Evolutionary conservation across 1,139 yeast species (phyloP).

Genomic region (Meyerozyma guilliermondii): DNA sequence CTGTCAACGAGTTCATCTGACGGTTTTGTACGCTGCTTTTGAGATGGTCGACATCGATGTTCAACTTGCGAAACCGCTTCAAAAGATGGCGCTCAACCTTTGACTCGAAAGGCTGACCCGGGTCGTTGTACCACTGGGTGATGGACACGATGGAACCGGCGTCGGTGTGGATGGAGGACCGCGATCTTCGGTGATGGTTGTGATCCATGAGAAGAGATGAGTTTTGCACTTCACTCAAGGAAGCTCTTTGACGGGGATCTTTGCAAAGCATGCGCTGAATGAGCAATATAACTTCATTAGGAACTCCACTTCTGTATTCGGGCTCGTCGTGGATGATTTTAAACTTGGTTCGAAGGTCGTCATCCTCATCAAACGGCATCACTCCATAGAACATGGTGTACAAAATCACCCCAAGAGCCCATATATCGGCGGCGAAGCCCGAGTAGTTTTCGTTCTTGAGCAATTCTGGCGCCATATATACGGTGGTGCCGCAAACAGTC

Average conservation of each 20-base stretch:
- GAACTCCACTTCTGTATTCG: slow-evolving; percentile 36
- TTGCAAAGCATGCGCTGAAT: slow-evolving; percentile 56
- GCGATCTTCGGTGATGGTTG: slow-evolving; percentile 27
- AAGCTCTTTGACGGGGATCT: slow-evolving; percentile 62
- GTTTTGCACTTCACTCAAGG: slow-evolving; percentile 51
- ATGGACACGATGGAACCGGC: slow-evolving; percentile 37
- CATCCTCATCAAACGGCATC: slow-evolving; percentile 90
- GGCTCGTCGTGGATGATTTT: slow-evolving; percentile 70
- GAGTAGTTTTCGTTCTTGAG: slow-evolving; percentile 63
- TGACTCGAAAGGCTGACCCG: slow-evolving; percentile 46
- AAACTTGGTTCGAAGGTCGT: slow-evolving; percentile 55
- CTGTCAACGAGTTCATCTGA: slow-evolving; percentile 76
- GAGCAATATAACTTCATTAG: slow-evolving; percentile 46
- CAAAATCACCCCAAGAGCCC: slow-evolving; percentile 94
- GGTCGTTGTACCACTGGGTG: slow-evolving; percentile 32
- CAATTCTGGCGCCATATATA: slow-evolving; percentile 96
- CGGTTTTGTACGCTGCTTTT: slow-evolving; percentile 56
- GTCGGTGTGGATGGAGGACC: slow-evolving; percentile 23
- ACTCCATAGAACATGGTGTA: slow-evolving; percentile 82
- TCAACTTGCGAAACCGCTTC: slow-evolving; percentile 58
- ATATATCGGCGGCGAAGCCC: slow-evolving; percentile 80
- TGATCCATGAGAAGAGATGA: slow-evolving; percentile 55
- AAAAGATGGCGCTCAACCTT: slow-evolving; percentile 62
- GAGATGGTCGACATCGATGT: slow-evolving; percentile 62
- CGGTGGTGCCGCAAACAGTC: slow-evolving; percentile 91